Conservation (phyloP, 2,329 filamentous ascomycete species). For the Myotisia sp. region DNA sequence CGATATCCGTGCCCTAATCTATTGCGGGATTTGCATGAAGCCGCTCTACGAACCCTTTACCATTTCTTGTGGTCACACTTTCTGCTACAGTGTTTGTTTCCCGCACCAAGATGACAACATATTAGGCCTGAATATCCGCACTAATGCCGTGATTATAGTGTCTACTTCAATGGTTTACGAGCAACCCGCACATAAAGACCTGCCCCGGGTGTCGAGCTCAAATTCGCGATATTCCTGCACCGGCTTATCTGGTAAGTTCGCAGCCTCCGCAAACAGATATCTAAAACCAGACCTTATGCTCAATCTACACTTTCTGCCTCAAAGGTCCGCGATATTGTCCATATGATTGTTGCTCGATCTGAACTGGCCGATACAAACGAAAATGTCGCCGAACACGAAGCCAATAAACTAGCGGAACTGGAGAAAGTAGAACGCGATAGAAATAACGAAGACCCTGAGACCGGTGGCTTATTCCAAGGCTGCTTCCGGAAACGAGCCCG, state of each 20-base stretch:
- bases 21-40: conserved; percentile 55
- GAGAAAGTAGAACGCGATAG: conserved; percentile 47
- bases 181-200: conserved; percentile 44
- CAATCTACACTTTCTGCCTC: conserved; percentile 3
- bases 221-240: conserved; percentile 46
- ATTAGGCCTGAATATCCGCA: neutral
- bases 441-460: conserved; percentile 34
- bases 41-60: conserved; percentile 57
- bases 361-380: conserved; percentile 51
- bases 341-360: conserved; percentile 45
- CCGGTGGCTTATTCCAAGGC: conserved; percentile 50
- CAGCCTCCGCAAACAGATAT: neutral
- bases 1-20: conserved; percentile 45
- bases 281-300: too few species aligned
- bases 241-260: conserved; percentile 45
- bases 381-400: conserved; percentile 45
- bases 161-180: conserved; percentile 41
- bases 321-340: conserved; percentile 50
- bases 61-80: conserved; percentile 54
- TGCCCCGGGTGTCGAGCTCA: conserved; percentile 53
- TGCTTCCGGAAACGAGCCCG: conserved; percentile 34
- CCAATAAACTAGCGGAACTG: conserved; percentile 46
- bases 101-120: neutral
- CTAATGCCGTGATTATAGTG: conserved; percentile 32
- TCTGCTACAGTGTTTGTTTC: conserved; percentile 49